Conservation (phyloP, 2,329 filamentous ascomycete genomes). For the Bisporella sp. region DNA sequence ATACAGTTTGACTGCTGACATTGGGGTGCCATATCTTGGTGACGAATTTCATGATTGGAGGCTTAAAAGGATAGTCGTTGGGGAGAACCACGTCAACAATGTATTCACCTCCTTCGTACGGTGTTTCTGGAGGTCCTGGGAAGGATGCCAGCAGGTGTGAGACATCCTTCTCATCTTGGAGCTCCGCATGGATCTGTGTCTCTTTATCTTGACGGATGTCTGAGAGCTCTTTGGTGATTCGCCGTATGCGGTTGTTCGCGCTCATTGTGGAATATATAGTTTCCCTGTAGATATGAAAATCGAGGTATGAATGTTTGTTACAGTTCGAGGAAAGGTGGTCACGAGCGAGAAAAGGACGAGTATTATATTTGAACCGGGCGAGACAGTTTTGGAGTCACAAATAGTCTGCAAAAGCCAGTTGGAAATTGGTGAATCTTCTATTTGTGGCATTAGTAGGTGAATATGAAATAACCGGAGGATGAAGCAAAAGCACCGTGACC, state of each 20-base stretch:
- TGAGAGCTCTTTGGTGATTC: conserved; percentile 67
- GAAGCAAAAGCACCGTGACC: no score
- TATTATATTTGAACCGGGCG: neutral
- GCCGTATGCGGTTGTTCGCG: conserved; percentile 32
- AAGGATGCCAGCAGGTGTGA: conserved; percentile 80
- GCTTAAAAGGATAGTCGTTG: conserved; percentile 85
- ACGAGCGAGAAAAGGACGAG: neutral
- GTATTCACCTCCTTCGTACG: conserved; percentile 83
- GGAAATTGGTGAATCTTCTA: no score
- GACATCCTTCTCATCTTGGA: conserved; percentile 56
- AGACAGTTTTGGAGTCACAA: no score
- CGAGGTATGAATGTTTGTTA: no score
- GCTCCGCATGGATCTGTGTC: conserved; percentile 68
- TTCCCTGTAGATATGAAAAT: neutral
- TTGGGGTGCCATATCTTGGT: conserved; percentile 98
- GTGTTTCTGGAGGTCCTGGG: conserved; percentile 81
- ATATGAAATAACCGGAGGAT: no score
- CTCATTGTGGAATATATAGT: conserved; percentile 13
- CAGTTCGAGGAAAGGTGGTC: neutral
- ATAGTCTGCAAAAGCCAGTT: no score
- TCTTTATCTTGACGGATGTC: conserved; percentile 69
- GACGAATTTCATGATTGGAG: conserved; percentile 82
- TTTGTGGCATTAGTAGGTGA: no score
- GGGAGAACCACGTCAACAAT: conserved; percentile 82
- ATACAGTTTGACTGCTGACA: conserved; percentile 84